Conservation (phyloP, 1,284 basidiomycete genomes). For the Ustilago trichophora region DNA sequence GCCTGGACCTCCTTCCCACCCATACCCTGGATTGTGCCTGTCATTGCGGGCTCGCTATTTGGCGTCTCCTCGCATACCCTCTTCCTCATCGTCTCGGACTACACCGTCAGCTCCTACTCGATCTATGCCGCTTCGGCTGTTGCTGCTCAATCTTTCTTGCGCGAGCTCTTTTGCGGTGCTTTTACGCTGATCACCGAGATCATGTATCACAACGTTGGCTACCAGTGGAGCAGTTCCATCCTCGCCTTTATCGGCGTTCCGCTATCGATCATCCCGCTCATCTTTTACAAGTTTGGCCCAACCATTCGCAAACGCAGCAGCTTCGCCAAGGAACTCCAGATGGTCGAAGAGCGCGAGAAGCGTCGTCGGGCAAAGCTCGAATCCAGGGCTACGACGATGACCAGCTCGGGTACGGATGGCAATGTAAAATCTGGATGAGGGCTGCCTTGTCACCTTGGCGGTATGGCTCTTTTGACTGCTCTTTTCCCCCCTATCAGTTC, state of each 20-base stretch:
- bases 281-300: slow-evolving; percentile 53
- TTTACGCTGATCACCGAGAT: slow-evolving; percentile 48
- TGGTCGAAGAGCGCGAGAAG: slow-evolving; percentile 35
- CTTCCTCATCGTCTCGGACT: slow-evolving; percentile 58
- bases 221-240: slow-evolving; percentile 50
- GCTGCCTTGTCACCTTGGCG: not conserved
- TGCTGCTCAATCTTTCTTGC: slow-evolving; percentile 52
- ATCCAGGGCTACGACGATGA: slow-evolving; percentile 20
- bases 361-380: slow-evolving; percentile 21
- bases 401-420: not conserved
- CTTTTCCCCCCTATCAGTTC: no score
- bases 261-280: slow-evolving; percentile 48
- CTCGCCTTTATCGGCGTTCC: slow-evolving; percentile 50
- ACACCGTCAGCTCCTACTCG: slow-evolving; percentile 49
- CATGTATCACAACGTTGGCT: slow-evolving; percentile 49
- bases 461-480: no score
- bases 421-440: not conserved
- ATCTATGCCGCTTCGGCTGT: slow-evolving; percentile 54
- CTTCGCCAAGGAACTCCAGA: slow-evolving; percentile 50
- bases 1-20: slow-evolving; percentile 56
- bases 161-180: slow-evolving; percentile 47
- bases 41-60: slow-evolving; percentile 45
- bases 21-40: slow-evolving; percentile 52
- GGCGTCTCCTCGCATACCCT: slow-evolving; percentile 55
- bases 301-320: slow-evolving; percentile 43